Conservation (phyloP, 2,329 filamentous ascomycete genomes). For the Aspergillus viridinutans region DNA sequence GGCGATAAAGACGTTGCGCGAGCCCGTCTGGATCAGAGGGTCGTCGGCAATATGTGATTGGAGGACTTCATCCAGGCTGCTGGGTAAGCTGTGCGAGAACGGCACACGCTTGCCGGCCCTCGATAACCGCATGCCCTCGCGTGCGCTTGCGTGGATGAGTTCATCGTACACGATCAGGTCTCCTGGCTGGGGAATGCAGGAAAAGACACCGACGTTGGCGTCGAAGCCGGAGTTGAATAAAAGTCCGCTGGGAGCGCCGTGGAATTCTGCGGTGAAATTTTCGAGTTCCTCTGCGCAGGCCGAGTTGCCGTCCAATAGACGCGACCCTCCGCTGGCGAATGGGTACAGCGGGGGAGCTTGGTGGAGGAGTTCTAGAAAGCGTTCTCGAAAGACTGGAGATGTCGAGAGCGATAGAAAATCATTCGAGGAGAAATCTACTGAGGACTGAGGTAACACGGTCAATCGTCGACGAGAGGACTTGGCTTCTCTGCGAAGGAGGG, state of each 20-base stretch:
- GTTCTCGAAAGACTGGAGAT: conserved; percentile 43
- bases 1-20: conserved; percentile 60
- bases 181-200: conserved; percentile 55
- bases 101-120: conserved; percentile 46
- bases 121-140: conserved; percentile 69
- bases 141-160: conserved; percentile 71
- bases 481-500: conserved; percentile 37
- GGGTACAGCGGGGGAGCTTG: conserved; percentile 33
- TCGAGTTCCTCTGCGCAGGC: conserved; percentile 58
- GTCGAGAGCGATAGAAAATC: conserved; percentile 60
- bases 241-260: conserved; percentile 54
- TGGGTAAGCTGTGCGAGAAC: conserved; percentile 48
- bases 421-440: conserved; percentile 61
- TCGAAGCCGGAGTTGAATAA: conserved; percentile 64
- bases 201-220: conserved; percentile 62
- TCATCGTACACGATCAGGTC: conserved; percentile 69
- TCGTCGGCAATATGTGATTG: conserved; percentile 27
- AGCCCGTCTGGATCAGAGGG: conserved; percentile 32
- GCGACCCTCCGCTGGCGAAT: conserved; percentile 56
- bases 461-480: conserved; percentile 46
- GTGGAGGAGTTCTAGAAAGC: conserved; percentile 47
- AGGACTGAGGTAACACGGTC: conserved; percentile 41
- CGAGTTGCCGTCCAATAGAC: conserved; percentile 64
- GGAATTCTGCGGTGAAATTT: conserved; percentile 55
- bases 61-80: conserved; percentile 37